phyloP scores from a whole-genome alignment of 2,329 filamentous ascomycete genomes.

The Cercospora sp. region DNA sequence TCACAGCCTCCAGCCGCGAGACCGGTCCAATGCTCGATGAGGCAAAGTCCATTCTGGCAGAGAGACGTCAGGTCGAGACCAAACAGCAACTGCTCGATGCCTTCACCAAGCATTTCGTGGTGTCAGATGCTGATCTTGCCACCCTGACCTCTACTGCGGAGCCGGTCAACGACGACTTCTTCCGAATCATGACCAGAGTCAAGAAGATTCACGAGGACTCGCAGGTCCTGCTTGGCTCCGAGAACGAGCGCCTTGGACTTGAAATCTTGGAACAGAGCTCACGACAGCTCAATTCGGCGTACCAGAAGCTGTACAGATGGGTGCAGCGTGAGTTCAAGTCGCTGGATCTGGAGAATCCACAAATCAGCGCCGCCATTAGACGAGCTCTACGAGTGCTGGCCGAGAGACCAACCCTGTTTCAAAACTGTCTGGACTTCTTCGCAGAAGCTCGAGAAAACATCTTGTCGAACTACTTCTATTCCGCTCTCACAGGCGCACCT shows the following conservation, averaged over 20 bases:
- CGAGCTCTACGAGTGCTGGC: constrained; percentile 82
- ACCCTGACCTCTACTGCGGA: constrained; percentile 74
- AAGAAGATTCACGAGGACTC: constrained; percentile 89
- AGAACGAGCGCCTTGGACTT: constrained; percentile 82
- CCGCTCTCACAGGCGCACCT: constrained; percentile 74
- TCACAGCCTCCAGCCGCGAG: constrained; percentile 71
- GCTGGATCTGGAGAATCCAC: constrained; percentile 88
- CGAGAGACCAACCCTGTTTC: constrained; percentile 85
- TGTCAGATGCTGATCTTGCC: constrained; percentile 78
- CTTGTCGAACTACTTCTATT: constrained; percentile 84
- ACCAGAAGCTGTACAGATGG: constrained; percentile 95
- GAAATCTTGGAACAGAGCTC: constrained; percentile 92
- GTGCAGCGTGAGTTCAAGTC: constrained; percentile 90
- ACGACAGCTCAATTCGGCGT: constrained; percentile 81
- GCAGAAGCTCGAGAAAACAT: constrained; percentile 85
- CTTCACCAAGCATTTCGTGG: constrained; percentile 78
- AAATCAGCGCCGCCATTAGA: constrained; percentile 82
- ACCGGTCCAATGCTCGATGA: constrained; percentile 75
- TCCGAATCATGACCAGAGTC: constrained; percentile 70
- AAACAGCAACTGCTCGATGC: constrained; percentile 77
- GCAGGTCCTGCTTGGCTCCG: constrained; percentile 82
- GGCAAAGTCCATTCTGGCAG: constrained; percentile 68
- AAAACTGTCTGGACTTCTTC: constrained; percentile 90
- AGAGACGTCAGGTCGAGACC: constrained; percentile 71
- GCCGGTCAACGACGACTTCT: constrained; percentile 83